A percentile compares a stretch with the other conserved stretches of the same genome.
Conservation (phyloP, 805 yeast species). For the Isabelozyma pseudorhagii region DNA sequence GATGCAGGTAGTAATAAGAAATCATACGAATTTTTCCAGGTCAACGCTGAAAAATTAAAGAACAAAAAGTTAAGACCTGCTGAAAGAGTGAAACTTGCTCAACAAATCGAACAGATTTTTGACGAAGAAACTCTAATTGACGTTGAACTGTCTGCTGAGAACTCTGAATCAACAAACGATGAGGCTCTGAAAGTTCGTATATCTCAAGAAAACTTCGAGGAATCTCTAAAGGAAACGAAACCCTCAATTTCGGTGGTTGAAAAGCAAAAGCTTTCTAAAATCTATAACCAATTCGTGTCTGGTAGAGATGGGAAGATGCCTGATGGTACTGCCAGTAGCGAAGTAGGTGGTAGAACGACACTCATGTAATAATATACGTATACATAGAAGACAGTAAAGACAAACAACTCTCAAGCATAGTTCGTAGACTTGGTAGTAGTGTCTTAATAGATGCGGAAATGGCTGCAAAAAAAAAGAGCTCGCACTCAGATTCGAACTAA, state of each 20-base stretch:
- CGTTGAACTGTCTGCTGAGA: conserved; percentile 3
- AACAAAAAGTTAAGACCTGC: conserved; percentile 27
- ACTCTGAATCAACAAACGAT: conserved; percentile 9
- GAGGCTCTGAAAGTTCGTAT: conserved; percentile 40
- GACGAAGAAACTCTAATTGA: conserved; percentile 7
- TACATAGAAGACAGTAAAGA: neutral
- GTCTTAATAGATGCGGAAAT: neutral
- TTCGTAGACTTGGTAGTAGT: neutral
- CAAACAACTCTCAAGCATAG: neutral
- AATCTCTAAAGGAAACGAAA: conserved; percentile 71
- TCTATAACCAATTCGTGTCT: conserved; percentile 70
- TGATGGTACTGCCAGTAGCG: conserved; percentile 73
- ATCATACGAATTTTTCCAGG: conserved; percentile 41
- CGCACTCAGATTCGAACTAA: conserved; percentile 86
- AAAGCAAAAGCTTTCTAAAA: conserved; percentile 52
- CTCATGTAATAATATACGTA: conserved; percentile 50
- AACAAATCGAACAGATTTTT: conserved; percentile 42
- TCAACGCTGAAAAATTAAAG: conserved; percentile 30
- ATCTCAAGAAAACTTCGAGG: conserved; percentile 50
- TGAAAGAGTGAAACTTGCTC: conserved; percentile 38
- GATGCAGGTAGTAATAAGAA: conserved; percentile 7
- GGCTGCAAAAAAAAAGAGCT: conserved; percentile 44
- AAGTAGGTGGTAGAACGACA: conserved; percentile 82
- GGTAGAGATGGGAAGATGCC: conserved; percentile 88
- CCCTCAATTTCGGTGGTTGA: conserved; percentile 86